Percentiles rank a stretch among this genome's conserved stretches.
Conservation (phyloP, 116 monocot genomes). For the Dioscorea cayenensis region DNA sequence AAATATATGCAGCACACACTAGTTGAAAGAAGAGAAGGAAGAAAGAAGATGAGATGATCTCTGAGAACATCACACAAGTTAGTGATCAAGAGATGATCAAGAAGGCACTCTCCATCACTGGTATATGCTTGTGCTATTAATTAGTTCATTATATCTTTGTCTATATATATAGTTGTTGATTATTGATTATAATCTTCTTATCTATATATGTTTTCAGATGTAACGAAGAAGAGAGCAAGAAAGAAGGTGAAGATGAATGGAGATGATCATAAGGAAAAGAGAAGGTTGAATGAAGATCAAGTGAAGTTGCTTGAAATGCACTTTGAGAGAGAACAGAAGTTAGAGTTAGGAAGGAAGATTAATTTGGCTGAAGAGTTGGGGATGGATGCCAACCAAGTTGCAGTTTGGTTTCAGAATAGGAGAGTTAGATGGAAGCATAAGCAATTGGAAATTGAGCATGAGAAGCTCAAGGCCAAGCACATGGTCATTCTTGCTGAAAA, state of each 20-base stretch:
- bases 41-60: too few relatives aligned
- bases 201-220: too few relatives aligned
- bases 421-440: constrained; percentile 13
- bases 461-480: constrained; percentile 6
- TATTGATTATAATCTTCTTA: too few relatives aligned
- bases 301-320: constrained; percentile 12
- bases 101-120: too few relatives aligned
- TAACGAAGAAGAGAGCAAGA: background rate
- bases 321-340: constrained; percentile 10
- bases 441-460: constrained; percentile 8
- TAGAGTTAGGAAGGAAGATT: constrained; percentile 4
- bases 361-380: constrained; percentile 9
- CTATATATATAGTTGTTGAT: too few relatives aligned
- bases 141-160: too few relatives aligned
- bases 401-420: constrained; percentile 19
- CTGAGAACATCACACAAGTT: too few relatives aligned
- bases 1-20: too few relatives aligned
- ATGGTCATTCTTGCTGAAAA: background rate
- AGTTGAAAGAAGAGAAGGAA: too few relatives aligned
- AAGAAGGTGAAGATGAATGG: background rate
- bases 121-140: too few relatives aligned
- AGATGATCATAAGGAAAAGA: background rate
- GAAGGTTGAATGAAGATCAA: constrained; percentile 12
- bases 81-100: too few relatives aligned
- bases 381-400: constrained; percentile 12